Evolutionary conservation across 257 asterid species (phyloP).

Genomic region (Lithospermum erythrorhizon): DNA sequence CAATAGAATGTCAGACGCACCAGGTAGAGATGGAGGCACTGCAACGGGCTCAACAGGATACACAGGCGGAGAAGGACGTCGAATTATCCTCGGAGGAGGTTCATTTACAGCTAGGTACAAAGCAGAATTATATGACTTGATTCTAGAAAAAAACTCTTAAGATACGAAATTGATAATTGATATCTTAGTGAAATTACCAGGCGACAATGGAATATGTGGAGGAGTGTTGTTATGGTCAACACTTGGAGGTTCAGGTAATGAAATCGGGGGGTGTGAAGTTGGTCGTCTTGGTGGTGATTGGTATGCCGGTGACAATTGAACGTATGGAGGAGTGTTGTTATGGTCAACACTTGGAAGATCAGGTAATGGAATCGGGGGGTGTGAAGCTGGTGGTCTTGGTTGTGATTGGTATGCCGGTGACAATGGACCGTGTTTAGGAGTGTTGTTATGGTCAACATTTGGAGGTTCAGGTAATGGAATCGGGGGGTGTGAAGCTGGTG

Average conservation of each 20-base stretch:
- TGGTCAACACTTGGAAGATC: constrained; percentile 30
- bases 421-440: constrained; percentile 31
- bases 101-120: background rate
- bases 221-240: constrained; percentile 36
- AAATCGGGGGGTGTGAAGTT: constrained; percentile 20
- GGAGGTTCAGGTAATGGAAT: constrained; percentile 34
- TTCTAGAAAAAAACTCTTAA: no score
- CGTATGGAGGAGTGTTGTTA: no score
- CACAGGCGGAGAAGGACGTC: constrained; percentile 9
- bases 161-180: no score
- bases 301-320: constrained; percentile 24
- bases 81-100: background rate
- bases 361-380: constrained; percentile 24
- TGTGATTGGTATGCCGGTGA: constrained; percentile 36
- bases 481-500: constrained; percentile 24
- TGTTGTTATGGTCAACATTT: constrained; percentile 24
- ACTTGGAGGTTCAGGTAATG: constrained; percentile 31
- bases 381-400: constrained; percentile 25
- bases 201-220: constrained; percentile 26
- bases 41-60: constrained; percentile 7
- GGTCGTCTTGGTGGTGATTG: constrained; percentile 32
- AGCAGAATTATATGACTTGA: background rate
- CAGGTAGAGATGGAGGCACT: constrained; percentile 21
- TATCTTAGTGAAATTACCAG: constrained; percentile 29
- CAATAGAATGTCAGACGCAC: constrained; percentile 4